Conservation (phyloP, 257 asterid species). For the Hygrophila difformis region DNA sequence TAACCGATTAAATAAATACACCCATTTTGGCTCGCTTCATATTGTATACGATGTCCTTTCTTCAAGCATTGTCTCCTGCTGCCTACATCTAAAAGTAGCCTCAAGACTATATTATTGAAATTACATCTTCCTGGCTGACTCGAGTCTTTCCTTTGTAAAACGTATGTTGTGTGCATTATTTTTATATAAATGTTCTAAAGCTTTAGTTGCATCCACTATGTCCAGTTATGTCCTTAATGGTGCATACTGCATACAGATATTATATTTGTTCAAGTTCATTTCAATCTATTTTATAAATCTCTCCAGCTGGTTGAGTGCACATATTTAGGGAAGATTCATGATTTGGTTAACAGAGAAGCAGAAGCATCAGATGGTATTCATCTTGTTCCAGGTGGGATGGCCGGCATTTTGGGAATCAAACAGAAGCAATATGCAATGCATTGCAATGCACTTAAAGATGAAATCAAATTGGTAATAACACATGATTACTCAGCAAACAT, state of each 20-base stretch:
- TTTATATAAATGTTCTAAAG: too few relatives aligned
- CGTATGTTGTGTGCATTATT: background rate
- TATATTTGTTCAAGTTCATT: background rate
- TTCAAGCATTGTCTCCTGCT: too few relatives aligned
- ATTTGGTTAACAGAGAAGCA: conserved; percentile 54
- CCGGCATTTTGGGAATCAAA: conserved; percentile 39
- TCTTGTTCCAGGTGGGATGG: conserved; percentile 61
- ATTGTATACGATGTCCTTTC: too few relatives aligned
- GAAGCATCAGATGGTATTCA: conserved; percentile 52
- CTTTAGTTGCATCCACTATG: too few relatives aligned
- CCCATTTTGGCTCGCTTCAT: too few relatives aligned
- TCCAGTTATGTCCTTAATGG: background rate
- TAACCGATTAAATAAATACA: too few relatives aligned
- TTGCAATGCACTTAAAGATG: conserved; percentile 70
- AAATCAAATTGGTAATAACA: conserved; percentile 58
- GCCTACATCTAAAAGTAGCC: too few relatives aligned
- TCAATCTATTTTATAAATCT: conserved; percentile 5
- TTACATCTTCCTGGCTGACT: background rate
- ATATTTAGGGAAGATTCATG: conserved; percentile 57
- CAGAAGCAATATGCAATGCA: conserved; percentile 74
- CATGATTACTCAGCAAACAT: background rate
- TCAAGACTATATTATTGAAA: too few relatives aligned
- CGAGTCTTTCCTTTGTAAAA: conserved; percentile 2
- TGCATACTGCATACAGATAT: conserved; percentile 3
- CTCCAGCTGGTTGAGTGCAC: conserved; percentile 80